phyloP scores from a whole-genome alignment of 2,329 filamentous ascomycete species.

The Xylaria sp. region DNA sequence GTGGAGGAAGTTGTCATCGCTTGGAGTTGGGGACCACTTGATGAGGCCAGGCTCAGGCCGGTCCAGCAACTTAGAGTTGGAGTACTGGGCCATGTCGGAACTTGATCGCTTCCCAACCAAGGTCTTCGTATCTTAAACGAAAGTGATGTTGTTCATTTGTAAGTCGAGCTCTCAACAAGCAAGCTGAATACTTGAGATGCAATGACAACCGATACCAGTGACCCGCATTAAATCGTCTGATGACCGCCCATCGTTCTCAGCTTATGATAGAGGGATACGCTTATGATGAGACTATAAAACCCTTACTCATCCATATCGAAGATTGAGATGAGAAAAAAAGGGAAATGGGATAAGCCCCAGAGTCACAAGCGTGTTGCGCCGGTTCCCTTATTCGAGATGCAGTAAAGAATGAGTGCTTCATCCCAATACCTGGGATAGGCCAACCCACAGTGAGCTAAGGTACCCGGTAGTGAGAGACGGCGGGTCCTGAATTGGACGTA shows the following conservation, averaged over 20 bases:
- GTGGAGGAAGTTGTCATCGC: conserved; percentile 70
- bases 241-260: conserved; percentile 7
- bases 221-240: conserved; percentile 6
- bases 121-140: background rate
- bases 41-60: conserved; percentile 71
- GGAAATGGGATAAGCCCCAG: background rate
- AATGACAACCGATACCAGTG: conserved; percentile 4
- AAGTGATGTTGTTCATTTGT: background rate
- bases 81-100: conserved; percentile 43
- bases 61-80: conserved; percentile 58
- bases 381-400: background rate
- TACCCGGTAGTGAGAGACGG: background rate
- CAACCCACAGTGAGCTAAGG: background rate
- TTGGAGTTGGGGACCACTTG: conserved; percentile 72
- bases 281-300: background rate
- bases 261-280: background rate
- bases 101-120: background rate
- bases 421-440: background rate
- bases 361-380: background rate
- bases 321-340: background rate
- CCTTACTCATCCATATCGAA: background rate
- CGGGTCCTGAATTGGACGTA: background rate
- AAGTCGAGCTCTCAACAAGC: conserved; percentile 2
- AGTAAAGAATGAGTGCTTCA: background rate
- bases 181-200: background rate